Base-by-base conservation (phyloP, 2,329 filamentous ascomycete genomes). In the Aspergillus nomiae region DNA sequence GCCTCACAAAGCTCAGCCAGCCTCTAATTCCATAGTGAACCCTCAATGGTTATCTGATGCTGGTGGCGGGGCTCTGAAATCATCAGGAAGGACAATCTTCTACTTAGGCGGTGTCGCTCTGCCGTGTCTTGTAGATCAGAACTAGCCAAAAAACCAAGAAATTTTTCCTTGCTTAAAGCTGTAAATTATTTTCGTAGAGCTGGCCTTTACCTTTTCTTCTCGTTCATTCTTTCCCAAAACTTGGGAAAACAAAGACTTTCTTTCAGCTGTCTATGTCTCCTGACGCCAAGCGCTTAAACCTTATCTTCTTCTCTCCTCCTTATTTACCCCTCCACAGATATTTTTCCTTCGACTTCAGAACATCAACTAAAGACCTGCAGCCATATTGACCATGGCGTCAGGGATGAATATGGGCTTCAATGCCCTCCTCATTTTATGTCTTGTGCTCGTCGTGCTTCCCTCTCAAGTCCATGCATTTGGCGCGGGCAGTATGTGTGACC, bases 401-500 rank as follows among this genome's bases (percentile, higher is more conserved):
- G 30, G 59, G 56, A 56, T 63, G 56, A 69, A 65, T 45, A 63
- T 67, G 67, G 72, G 74, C 70, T 68, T 72, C 53, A 71, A 73
- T 62, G 66, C 73, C 56, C 65, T 80, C 43, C 70, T 81, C 51
- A 65, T 73, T 43, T 56, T 80, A 57, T 71, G 74, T 30, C 64
- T 82, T 21, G 63, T 79, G 26, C 63, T 81, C 19, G 65, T 80
- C 32, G 45, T 81, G 7, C 75, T 79, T 28, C 75, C 75, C 30
- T 64, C 75, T 6, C 76, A 77, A 61, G 78, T 74, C 19, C 74
- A 80, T 63, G 80, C 79, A 24, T 82, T 82, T 64, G 80, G 80
- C 60, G 80, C 80, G 63, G 80, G 80, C 56, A 81, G 78, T 81
- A 76, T 59, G 76, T 73, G 51, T 14, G 11, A 8, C 34, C 43